A percentile compares a stretch with the other conserved stretches of the same genome.
phyloP scores from a whole-genome alignment of 192 early-diverging fungal species.

The Gaertneriomyces sp. region DNA sequence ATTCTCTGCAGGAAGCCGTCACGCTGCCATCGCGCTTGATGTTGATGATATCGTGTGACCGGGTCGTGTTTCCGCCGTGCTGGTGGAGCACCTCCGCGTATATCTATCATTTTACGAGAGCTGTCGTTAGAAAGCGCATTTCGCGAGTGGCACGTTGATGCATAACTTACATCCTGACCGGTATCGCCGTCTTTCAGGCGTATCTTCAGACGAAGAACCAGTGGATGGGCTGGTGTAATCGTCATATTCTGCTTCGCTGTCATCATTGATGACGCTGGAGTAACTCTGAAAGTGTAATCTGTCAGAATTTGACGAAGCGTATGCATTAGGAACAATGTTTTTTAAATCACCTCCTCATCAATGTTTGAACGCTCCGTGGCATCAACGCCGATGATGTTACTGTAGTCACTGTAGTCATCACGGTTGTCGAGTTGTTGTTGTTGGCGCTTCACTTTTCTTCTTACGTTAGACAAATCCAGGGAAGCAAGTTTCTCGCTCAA shows the following conservation, averaged over 20 bases:
- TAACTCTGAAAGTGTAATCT: background rate
- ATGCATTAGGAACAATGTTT: background rate
- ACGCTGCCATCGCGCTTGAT: constrained; percentile 21
- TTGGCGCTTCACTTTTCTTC: constrained; percentile 7
- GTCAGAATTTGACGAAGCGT: background rate
- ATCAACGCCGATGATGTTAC: background rate
- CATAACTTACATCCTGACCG: constrained; percentile 8
- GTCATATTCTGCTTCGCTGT: constrained; percentile 1
- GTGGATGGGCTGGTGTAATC: background rate
- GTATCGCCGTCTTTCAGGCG: too few relatives aligned
- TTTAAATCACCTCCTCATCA: background rate
- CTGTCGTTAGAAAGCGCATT: background rate
- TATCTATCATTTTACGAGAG: constrained; percentile 8
- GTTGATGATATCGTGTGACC: constrained; percentile 34
- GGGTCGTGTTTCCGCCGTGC: constrained; percentile 28
- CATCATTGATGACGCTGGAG: background rate
- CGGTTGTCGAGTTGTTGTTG: constrained; percentile 2
- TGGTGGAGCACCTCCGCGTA: background rate
- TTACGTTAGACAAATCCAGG: constrained; percentile 20
- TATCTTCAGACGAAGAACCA: background rate
- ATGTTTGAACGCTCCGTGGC: background rate
- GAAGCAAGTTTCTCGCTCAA: constrained; percentile 18
- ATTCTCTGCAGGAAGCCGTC: constrained; percentile 30
- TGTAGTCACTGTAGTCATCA: background rate
- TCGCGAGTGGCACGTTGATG: background rate